These are phyloP conservation scores for Ensete ventricosum DNA, from an alignment of 176 grass and related monocot species.

Conservation along the genomic window DNA sequence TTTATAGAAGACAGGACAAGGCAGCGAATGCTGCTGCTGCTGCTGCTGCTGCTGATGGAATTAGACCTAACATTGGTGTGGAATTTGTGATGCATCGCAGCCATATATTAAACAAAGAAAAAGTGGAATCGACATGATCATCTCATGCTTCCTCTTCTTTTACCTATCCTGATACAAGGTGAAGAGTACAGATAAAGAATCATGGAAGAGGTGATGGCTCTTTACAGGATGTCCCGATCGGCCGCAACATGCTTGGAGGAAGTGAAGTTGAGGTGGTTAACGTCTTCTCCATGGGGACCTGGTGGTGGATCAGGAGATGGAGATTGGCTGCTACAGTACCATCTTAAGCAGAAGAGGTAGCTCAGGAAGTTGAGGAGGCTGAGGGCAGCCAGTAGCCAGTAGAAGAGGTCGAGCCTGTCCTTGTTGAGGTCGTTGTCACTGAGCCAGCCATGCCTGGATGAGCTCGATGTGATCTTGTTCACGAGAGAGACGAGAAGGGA, in stretches of 20 bases:
- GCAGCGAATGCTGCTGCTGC: no score
- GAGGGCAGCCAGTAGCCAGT: slow-evolving; percentile 11
- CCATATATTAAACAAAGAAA: no score
- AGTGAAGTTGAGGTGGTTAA: background rate
- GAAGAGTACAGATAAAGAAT: no score
- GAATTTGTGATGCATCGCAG: no score
- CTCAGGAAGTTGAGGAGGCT: slow-evolving; percentile 16
- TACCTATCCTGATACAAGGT: no score
- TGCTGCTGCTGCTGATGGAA: no score
- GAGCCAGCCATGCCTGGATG: slow-evolving; percentile 47
- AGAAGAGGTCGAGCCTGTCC: slow-evolving; percentile 14
- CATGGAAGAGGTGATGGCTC: background rate
- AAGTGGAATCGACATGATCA: no score
- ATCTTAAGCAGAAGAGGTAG: slow-evolving; percentile 7
- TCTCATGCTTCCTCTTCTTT: background rate
- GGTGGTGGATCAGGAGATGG: background rate
- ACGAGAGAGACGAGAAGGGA: slow-evolving; percentile 68
- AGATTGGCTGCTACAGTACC: background rate
- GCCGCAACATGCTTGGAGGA: slow-evolving; percentile 18
- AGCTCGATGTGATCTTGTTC: slow-evolving; percentile 67
- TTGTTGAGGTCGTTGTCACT: slow-evolving; percentile 24
- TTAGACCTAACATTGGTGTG: no score
- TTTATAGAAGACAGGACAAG: no score
- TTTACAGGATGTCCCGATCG: slow-evolving; percentile 2
- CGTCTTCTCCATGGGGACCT: background rate